Base-by-base conservation (phyloP, 2,329 filamentous ascomycete genomes). In the Alternaria longipes region DNA sequence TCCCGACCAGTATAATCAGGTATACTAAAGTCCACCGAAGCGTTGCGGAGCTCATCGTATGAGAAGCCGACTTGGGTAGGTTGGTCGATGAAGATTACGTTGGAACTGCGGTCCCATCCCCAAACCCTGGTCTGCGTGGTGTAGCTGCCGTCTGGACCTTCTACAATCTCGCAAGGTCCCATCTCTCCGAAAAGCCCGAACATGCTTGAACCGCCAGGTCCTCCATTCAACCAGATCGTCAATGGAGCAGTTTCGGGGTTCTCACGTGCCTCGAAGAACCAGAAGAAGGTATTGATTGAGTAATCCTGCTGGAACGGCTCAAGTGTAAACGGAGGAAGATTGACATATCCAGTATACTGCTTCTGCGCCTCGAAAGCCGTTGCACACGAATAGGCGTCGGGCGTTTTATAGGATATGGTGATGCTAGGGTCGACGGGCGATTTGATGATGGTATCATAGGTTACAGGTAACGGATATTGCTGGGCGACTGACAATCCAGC, bases 21-120 rank as follows among this genome's bases (percentile, higher is more conserved):
- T 18, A 42, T 32, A 3, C 16, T 44, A 18, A 75, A 56, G 44
- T 76, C 65, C n/a, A 69, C 40, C 11, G 76, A 70, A 14, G 60
- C 66, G 40, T 92, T 89, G 8, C 84, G 87, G 8, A 84, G 80
- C 26, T 82, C 83, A 71, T 93, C 91, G 72, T 87, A 89, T 2
- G 89, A 91, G 66, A 90, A 89, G 26, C 87, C 87, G 50, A 92
- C 86, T 77, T 92, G 89, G 63, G 89, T 89, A 24, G 89, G 89
- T 85, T 93, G 76, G 52, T 84, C 82, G 59, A 89, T 84, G 73
- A 85, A 89, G 49, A 89, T 79, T 72, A 88, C 79, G 67, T 88
- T 88, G 32, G 84, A 85, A 46, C 80, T 82, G 59, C 83, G 82
- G 73, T 91, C 88, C 89, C 88, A 91, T 16, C 87, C 87, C 85